Base-by-base conservation (phyloP, 352 stramenopile genomes). In the Elongisporangium anandrum region DNA sequence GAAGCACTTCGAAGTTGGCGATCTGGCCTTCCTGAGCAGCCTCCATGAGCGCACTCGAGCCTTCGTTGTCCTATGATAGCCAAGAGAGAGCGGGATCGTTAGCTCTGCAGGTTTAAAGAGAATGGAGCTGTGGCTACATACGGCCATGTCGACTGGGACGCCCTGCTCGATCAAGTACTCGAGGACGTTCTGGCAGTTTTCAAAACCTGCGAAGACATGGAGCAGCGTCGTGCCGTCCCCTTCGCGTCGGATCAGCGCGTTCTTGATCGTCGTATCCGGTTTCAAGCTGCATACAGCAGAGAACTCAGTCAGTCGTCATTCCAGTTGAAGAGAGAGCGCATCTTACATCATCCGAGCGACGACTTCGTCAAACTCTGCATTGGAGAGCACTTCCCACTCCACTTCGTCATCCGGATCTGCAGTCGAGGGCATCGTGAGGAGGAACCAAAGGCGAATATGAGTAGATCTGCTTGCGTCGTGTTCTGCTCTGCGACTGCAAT, bases 41-140 rank as follows among this genome's bases (percentile, higher is more conserved):
- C 51, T 89, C 79, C 7, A 89, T 71, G 56, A 87, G 58, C 21
- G 79, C 75, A 48, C 73, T 87, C 77, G 77, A 87, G 24, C 77
- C 79, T 13, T 65, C 68, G 20, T 66, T 59, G 55, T 87, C 75
- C 54, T 75, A 45, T 12, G 7, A 56, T 3, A 34, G 24, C n/a
- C 17, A 23, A 5, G 45, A 52, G 2, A 41, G 51, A 6, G 20
- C 22, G 10, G 16, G 2, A 53, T 50, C 1, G 19, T 48, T 12
- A 26, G 41, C 12, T 53, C 5, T 16, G 29, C 3, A 38, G 4
- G 1, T n/a, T n/a, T 20, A 17, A 48, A 12, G 16, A 10, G 16
- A 16, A 16, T 13, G 29, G 29, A 41, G 9, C 29, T 41, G 29
- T 1, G 13, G 13, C 4, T 34, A 8, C 52, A 2, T 52, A 80